Base-by-base conservation (phyloP, 371 early-diverging fungal genomes). In the Mortierella sp. region DNA sequence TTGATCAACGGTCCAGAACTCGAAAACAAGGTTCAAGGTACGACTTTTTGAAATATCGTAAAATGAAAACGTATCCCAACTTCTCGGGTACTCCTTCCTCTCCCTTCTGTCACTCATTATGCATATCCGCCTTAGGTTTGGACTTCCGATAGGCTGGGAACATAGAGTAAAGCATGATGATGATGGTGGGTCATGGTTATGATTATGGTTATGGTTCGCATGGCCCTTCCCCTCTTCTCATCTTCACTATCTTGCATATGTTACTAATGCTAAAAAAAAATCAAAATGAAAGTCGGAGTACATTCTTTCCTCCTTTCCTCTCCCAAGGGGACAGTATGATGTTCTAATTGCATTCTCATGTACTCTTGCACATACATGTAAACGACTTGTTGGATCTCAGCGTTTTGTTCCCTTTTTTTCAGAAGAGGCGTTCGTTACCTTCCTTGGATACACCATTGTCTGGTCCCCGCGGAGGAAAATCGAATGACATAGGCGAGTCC, bases 241-340 rank as follows among this genome's bases (percentile, higher is more conserved):
- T 68, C 63, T 38, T 38, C 5, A 5, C 42, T 38, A 60, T 60
- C 63, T 60, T 60, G 63, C 63, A 38, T 1, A 38, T 38, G 42
- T 1, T 38, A 38, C 42, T 3, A 38, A 38, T 68, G 44, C 13
- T 19, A 31, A 34, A 63, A 63, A 42, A 68, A 68, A 24, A 65
- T 42, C 16, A 60, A 65, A 68, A 68, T 68, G 68, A 68, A 68
- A 24, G 68, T 68, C 68, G 68, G 68, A 68, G 68, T 42, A 19
- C 3, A 3, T 42, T 10, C 34, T 24, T 58, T 28, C 13, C 26
- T 7, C 28, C 11, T 38, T 13, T 34, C 21, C 63, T 6, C 13
- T 31, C 26, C 63, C 63, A 60, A 68, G 68, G 9, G 38, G 24
- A 24, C 31, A 31, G 63, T 31, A 31, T 31, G n/a, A 14, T 16